Conservation (phyloP, 2,329 filamentous ascomycete species). For the Colletotrichum falcatum region DNA sequence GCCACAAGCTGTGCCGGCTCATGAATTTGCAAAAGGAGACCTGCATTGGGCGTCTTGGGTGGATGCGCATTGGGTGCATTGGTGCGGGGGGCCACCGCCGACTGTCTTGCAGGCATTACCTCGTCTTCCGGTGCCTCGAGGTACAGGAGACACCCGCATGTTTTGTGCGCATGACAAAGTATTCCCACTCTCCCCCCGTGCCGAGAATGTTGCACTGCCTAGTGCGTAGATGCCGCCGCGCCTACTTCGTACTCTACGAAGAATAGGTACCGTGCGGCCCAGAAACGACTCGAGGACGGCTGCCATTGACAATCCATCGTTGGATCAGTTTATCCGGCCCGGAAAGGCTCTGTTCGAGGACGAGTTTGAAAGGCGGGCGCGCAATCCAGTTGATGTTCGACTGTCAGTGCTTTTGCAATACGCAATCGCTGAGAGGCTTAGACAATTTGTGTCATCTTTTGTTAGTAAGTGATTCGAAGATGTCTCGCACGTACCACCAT, state of each 20-base stretch:
- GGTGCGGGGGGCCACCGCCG: conserved; percentile 21
- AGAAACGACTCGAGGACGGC: neutral
- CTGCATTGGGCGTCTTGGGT: conserved; percentile 35
- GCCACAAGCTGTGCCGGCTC: conserved; percentile 24
- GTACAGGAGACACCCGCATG: conserved; percentile 30
- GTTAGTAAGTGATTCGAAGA: conserved; percentile 1
- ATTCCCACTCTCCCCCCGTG: conserved; percentile 29
- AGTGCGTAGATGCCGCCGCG: neutral
- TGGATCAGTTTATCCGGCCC: neutral
- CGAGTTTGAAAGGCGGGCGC: neutral
- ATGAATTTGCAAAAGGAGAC: conserved; percentile 24
- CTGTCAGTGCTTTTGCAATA: neutral
- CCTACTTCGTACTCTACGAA: neutral
- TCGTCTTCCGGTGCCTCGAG: conserved; percentile 17
- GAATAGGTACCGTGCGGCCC: neutral
- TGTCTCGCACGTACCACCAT: conserved; percentile 3
- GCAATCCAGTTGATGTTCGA: neutral
- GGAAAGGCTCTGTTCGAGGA: neutral
- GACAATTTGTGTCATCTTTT: neutral
- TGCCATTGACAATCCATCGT: neutral
- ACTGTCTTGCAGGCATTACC: conserved; percentile 36
- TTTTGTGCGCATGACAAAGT: conserved; percentile 35
- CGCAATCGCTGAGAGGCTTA: neutral
- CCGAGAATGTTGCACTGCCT: conserved; percentile 33
- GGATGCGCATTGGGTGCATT: conserved; percentile 26